Evolutionary conservation across 179 eudicot genomes (phyloP).

Genomic region (Heliamphora pulchella): DNA sequence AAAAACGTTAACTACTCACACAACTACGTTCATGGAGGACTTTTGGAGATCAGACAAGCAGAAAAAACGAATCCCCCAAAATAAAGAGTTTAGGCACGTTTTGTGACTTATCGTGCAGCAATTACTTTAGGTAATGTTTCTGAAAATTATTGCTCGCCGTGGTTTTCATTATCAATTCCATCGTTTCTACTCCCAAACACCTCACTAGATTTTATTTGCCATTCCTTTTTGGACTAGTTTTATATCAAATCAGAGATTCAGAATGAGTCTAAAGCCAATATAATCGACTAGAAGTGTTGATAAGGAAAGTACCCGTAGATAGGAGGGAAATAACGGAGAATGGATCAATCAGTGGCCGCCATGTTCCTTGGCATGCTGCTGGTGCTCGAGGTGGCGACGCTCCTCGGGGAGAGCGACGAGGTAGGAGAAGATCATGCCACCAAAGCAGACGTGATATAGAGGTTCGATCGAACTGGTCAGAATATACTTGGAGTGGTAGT

Average conservation of each 20-base stretch:
- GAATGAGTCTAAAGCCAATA: too few relatives aligned
- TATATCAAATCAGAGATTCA: background rate
- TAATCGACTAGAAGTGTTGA: too few relatives aligned
- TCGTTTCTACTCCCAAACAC: background rate
- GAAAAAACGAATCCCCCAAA: background rate
- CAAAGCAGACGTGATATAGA: slow-evolving; percentile 68
- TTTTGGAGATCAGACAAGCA: background rate
- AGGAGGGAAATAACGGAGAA: background rate
- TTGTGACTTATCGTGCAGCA: background rate
- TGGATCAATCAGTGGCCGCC: slow-evolving; percentile 22
- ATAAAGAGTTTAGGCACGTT: background rate
- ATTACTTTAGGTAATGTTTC: background rate
- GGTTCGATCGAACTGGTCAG: slow-evolving; percentile 52
- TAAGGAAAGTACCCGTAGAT: background rate
- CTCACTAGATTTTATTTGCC: background rate
- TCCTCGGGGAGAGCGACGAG: slow-evolving; percentile 92
- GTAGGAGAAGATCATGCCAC: slow-evolving; percentile 79
- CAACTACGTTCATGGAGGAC: background rate
- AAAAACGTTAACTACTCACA: background rate
- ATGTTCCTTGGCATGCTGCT: slow-evolving; percentile 33
- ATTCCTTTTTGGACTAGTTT: background rate
- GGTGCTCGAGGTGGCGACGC: slow-evolving; percentile 78
- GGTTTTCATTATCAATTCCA: background rate
- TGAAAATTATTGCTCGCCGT: background rate
- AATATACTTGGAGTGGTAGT: slow-evolving; percentile 68